phyloP scores from a whole-genome alignment of 345 rosid genomes.

The Citrus glauca region DNA sequence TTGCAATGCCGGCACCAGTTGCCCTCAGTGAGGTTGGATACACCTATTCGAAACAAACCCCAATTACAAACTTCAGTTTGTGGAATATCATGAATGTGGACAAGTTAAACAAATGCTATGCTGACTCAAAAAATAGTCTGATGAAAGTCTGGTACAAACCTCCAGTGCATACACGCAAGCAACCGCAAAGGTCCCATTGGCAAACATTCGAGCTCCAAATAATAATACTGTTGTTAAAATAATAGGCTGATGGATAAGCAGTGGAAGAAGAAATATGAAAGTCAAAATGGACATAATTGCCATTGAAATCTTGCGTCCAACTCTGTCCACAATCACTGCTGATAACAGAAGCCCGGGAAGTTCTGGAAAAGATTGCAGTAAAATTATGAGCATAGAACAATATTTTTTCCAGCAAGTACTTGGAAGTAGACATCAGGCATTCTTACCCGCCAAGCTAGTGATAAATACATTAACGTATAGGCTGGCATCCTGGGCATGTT shows the following conservation, averaged over 20 bases:
- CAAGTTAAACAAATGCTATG: no score
- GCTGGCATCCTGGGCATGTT: constrained; percentile 14
- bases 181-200: constrained; percentile 37
- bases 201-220: constrained; percentile 60
- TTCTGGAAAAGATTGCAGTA: constrained; percentile 29
- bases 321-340: constrained; percentile 48
- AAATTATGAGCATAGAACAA: no score
- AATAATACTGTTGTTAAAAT: constrained; percentile 42
- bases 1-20: constrained; percentile 57
- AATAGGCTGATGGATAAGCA: constrained; percentile 33
- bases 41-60: constrained; percentile 22
- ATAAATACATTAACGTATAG: constrained; percentile 41
- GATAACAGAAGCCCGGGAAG: constrained; percentile 61
- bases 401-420: no score
- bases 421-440: no score
- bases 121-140: no score
- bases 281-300: constrained; percentile 36
- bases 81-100: no score
- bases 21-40: constrained; percentile 58
- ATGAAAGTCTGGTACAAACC: constrained; percentile 25
- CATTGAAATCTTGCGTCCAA: constrained; percentile 62
- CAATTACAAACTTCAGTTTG: no score
- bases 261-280: constrained; percentile 47
- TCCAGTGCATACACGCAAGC: constrained; percentile 53
- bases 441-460: constrained; percentile 27